Base-by-base conservation (phyloP, 1,139 yeast species). In the Pichia sp. region DNA sequence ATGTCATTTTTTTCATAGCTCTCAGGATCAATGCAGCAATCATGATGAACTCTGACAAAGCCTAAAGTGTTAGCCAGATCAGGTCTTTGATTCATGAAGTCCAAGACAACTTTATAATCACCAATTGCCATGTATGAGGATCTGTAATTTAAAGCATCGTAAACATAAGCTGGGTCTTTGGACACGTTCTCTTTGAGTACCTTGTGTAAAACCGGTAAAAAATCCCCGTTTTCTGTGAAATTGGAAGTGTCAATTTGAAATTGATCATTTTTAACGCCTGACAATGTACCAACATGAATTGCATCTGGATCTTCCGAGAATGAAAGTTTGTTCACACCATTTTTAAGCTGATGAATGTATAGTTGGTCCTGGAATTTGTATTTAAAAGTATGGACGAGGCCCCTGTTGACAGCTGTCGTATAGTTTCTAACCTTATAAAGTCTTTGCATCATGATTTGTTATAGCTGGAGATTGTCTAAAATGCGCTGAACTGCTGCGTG, bases 11-110 rank as follows among this genome's bases (percentile, higher is more conserved):
- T 58, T 57, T 84, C 78, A 54, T 78, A 85, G n/a, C 78, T 67
- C 2, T 65, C 72, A 1, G 69, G 68, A 2, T 77, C 64, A 50
- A 85, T 81, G 44, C 69, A 66, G 0, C 84, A 83, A n/a, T 67
- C 61, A 0, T 57, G 63, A 52, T 75, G 75, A 4, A 85, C 81
- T 52, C 72, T 72, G 5, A 85, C 79, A 55, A 81, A 83, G 1
- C 95, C 95, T 48, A 80, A 68, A 1, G 79, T 79, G 55, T 82
- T 83, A 50, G 81, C 87, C 4, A 83, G 76, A 28, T 81, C 85
- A 0, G 94, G 88, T 27, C 77, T 73, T 47, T 94, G 70, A 10
- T 85, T 85, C 59, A 58, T 58, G 52, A 75, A 78, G 28, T 75
- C 66, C 1, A 94, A 90, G 2, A 79, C 72, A 44, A 73, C 77